phyloP scores from a whole-genome alignment of 352 stramenopile species.

The Phytophthora citricola region DNA sequence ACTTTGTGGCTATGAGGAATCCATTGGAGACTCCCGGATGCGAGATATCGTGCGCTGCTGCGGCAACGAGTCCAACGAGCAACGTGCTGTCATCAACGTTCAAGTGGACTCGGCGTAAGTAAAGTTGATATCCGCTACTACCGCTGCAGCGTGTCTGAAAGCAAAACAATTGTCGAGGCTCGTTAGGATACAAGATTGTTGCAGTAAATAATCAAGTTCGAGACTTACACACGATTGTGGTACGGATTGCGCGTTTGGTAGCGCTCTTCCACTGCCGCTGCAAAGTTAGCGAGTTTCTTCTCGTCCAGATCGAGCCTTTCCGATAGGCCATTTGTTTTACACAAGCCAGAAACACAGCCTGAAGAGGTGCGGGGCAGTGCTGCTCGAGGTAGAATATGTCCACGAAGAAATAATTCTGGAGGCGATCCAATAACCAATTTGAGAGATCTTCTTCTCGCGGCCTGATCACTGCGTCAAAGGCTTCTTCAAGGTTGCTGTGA shows the following conservation, averaged over 20 bases:
- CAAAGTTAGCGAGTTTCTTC: slow-evolving; percentile 52
- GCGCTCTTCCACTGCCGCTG: slow-evolving; percentile 60
- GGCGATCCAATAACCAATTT: slow-evolving; percentile 55
- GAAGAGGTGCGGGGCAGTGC: slow-evolving; percentile 46
- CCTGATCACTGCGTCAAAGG: slow-evolving; percentile 7
- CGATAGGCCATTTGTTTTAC: slow-evolving; percentile 58
- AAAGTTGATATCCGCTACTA: slow-evolving; percentile 73
- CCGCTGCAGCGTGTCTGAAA: slow-evolving; percentile 61
- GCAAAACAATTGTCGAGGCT: background rate
- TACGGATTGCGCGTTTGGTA: slow-evolving; percentile 75
- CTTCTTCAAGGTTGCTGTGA: slow-evolving; percentile 14
- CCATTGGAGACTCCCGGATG: slow-evolving; percentile 93
- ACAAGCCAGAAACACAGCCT: slow-evolving; percentile 64
- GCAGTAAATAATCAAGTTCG: too few relatives aligned
- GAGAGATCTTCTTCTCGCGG: slow-evolving; percentile 41
- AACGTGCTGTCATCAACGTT: slow-evolving; percentile 61
- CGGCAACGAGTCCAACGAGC: slow-evolving; percentile 80
- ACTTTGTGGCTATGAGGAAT: slow-evolving; percentile 90
- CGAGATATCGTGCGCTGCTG: slow-evolving; percentile 92
- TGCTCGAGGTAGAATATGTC: slow-evolving; percentile 73
- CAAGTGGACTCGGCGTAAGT: slow-evolving; percentile 62
- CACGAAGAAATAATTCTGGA: slow-evolving; percentile 66
- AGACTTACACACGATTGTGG: slow-evolving; percentile 70
- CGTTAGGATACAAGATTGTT: background rate
- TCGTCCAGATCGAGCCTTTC: slow-evolving; percentile 56